Percentiles rank a stretch among this genome's conserved stretches.
Evolutionary conservation across 169 alveolate genomes (phyloP).

Genomic region (Plasmodium gonderi): DNA sequence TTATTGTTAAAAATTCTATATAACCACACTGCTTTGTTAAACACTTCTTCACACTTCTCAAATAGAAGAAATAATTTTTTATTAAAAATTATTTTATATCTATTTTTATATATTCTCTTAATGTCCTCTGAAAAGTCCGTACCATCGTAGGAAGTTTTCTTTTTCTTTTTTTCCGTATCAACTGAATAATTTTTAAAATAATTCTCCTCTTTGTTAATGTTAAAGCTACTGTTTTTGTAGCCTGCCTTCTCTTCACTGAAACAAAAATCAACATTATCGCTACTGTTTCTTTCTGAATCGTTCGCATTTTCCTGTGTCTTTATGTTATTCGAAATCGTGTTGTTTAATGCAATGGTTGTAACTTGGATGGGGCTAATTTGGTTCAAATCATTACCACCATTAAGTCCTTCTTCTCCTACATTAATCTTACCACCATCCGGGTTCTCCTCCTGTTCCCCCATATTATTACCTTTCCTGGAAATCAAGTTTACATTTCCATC

Average conservation of each 20-base stretch:
- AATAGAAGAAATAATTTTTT: conserved; percentile 49
- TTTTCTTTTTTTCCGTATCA: conserved; percentile 9
- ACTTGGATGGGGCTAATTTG: background rate
- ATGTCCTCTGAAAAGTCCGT: conserved; percentile 20
- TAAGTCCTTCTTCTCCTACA: background rate
- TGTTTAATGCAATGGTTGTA: background rate
- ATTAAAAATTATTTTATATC: conserved; percentile 64
- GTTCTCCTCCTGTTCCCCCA: background rate
- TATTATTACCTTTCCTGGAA: background rate
- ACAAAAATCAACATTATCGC: conserved; percentile 14
- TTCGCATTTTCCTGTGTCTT: conserved; percentile 1
- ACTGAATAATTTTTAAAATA: conserved; percentile 45
- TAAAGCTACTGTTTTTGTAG: conserved; percentile 4
- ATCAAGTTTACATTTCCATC: background rate
- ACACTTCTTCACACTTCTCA: conserved; percentile 62
- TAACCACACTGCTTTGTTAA: conserved; percentile 63
- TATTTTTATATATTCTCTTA: conserved; percentile 37
- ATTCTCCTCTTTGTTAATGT: conserved; percentile 64
- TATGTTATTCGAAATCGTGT: background rate
- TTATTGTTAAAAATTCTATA: conserved; percentile 23
- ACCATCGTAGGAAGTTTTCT: conserved; percentile 15
- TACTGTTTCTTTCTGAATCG: conserved; percentile 36
- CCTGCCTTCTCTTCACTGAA: conserved; percentile 6
- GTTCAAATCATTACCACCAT: background rate
- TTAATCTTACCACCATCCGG: background rate